phyloP scores from a whole-genome alignment of 2,329 filamentous ascomycete species.

The Aspergillus sclerotialis region DNA sequence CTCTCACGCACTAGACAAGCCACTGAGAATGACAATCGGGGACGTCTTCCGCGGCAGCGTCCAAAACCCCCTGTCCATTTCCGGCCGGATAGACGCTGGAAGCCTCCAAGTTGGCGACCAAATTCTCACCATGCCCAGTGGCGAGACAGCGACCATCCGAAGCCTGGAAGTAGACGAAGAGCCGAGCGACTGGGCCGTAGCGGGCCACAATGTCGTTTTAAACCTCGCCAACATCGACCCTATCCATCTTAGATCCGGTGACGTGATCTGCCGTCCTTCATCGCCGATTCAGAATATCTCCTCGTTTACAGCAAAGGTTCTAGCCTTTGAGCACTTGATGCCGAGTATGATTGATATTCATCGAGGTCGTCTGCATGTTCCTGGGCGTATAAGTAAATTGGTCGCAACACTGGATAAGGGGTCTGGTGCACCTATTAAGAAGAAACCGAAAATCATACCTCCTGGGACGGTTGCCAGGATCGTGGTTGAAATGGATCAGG shows the following conservation, averaged over 20 bases:
- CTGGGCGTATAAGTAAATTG: conserved; percentile 67
- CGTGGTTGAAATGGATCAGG: conserved; percentile 63
- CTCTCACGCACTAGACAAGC: conserved; percentile 64
- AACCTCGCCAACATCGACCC: conserved; percentile 80
- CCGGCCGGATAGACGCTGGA: conserved; percentile 79
- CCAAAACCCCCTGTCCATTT: conserved; percentile 75
- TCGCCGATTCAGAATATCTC: conserved; percentile 64
- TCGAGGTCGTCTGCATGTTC: conserved; percentile 70
- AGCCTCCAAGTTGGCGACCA: conserved; percentile 77
- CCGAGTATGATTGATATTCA: conserved; percentile 88
- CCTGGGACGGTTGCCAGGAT: conserved; percentile 72
- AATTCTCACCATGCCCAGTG: conserved; percentile 71
- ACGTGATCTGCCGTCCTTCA: conserved; percentile 70
- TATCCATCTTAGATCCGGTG: conserved; percentile 72
- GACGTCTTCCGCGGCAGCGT: conserved; percentile 78
- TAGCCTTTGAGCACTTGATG: conserved; percentile 83
- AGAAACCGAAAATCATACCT: conserved; percentile 76
- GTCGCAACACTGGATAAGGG: conserved; percentile 70
- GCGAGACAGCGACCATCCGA: conserved; percentile 74
- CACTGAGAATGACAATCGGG: conserved; percentile 76
- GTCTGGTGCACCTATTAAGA: conserved; percentile 68
- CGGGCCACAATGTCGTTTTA: conserved; percentile 81
- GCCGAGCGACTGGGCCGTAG: conserved; percentile 78
- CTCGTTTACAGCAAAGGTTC: conserved; percentile 71
- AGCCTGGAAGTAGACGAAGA: conserved; percentile 70